Evolutionary conservation across 2,329 filamentous ascomycete species (phyloP), one percentile per base, ranked within the genome.

Genomic region (Trichophyton verrucosum): DNA sequence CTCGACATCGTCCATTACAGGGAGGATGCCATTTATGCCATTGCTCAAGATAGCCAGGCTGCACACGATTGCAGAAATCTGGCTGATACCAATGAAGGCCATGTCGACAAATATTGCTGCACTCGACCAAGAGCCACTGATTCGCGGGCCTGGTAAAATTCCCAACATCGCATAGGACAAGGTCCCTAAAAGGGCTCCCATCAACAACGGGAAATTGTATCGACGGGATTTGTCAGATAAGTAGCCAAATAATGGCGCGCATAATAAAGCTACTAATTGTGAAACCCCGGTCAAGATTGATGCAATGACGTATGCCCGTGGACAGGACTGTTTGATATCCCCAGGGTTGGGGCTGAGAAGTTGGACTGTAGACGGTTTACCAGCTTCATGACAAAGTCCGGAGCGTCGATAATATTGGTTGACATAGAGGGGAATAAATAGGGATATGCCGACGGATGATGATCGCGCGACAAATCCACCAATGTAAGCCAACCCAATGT

Each of bases 31-130:
- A 73, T 95, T 78, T 22, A 97, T 86, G 3, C 91, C 91, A 15
- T 85, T 84, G 42, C 90, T 90, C 2, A 99, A 81, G 0, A 94
- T 84, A 0, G 89, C 91, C n/a, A 99, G 81, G 65, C 89, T 95
- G 75, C 91, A 96, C 0, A 99, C 94, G 62, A 99, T 97, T 9
- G 91, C 88, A 1, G 92, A 94, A 64, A 99, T 97, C 74, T 99
- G 94, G 68, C 89, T 95, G 69, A 96, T 83, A 13, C 94, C 94
- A 44, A 97, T 84, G 17, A 96, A 75, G 0, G 86, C 83, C 47
- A 91, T 89, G 15, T 92, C 82, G 11, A 91, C 65, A 69, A 95
- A 91, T 15, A 96, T 84, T 9, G 76, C 78, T 0, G 83, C 81
- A 38, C 80, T 83, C 17, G 88, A 89, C 38, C 88, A 84, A 27